phyloP scores from a whole-genome alignment of 345 rosid genomes.

The Brassica nigra region DNA sequence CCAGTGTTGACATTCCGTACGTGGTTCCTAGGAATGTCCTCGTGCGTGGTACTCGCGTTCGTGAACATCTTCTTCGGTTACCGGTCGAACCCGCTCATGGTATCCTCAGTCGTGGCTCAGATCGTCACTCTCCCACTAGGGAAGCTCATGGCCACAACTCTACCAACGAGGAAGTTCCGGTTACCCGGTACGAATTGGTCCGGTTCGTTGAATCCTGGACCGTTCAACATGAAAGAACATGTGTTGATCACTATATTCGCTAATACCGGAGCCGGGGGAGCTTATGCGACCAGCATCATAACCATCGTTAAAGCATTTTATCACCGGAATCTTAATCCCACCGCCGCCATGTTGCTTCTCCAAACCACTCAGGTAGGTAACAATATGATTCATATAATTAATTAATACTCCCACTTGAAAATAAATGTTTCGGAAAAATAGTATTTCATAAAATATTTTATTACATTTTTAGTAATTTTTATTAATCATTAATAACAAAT shows the following conservation, averaged over 20 bases:
- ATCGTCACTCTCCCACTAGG: slow-evolving; percentile 54
- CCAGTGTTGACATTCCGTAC: slow-evolving; percentile 55
- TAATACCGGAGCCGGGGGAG: slow-evolving; percentile 45
- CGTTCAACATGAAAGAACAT: slow-evolving; percentile 56
- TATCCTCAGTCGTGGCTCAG: slow-evolving; percentile 46
- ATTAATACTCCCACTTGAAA: neutral
- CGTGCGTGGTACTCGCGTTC: slow-evolving; percentile 52
- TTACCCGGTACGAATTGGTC: slow-evolving; percentile 43
- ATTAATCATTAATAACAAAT: too few species aligned
- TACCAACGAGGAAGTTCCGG: slow-evolving; percentile 39
- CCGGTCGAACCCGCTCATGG: slow-evolving; percentile 44
- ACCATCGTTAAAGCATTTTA: slow-evolving; percentile 55
- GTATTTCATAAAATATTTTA: neutral
- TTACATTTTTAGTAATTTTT: neutral
- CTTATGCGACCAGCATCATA: slow-evolving; percentile 46
- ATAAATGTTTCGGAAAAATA: neutral
- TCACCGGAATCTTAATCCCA: slow-evolving; percentile 36
- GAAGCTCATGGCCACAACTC: slow-evolving; percentile 52
- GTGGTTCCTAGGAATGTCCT: slow-evolving; percentile 54
- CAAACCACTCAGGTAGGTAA: slow-evolving; percentile 67
- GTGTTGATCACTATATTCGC: slow-evolving; percentile 63
- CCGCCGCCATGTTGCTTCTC: slow-evolving; percentile 47
- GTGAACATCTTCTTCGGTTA: slow-evolving; percentile 54
- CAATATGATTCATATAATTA: neutral
- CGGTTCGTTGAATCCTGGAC: slow-evolving; percentile 54